These are phyloP conservation scores for Aspergillus conjunctus DNA, from an alignment of 495 filamentous ascomycete genomes.

Conservation along the genomic window DNA sequence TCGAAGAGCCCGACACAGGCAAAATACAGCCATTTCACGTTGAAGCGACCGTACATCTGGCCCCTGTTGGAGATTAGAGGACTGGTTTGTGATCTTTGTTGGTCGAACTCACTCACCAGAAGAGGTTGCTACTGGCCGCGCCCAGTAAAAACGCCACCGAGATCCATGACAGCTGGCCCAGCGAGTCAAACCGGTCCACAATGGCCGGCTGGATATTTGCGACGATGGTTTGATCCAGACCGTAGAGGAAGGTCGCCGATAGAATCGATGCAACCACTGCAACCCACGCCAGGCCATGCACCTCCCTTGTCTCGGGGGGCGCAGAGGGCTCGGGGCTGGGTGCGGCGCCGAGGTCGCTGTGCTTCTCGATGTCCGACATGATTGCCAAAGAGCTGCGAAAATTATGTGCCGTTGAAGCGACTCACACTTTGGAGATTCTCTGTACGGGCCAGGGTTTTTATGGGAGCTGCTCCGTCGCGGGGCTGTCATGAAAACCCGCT, in stretches of 20 bases:
- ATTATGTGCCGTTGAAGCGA: too few species aligned
- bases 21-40: slow-evolving; percentile 37
- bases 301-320: neutral
- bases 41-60: slow-evolving; percentile 24
- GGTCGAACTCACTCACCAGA: neutral
- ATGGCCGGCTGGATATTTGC: slow-evolving; percentile 40
- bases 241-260: slow-evolving; percentile 34
- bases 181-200: slow-evolving; percentile 24
- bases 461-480: too few species aligned
- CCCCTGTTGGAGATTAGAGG: neutral
- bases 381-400: too few species aligned
- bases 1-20: slow-evolving; percentile 32
- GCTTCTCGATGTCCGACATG: neutral
- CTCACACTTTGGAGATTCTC: too few species aligned
- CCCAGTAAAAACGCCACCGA: slow-evolving; percentile 25
- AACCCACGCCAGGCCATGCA: neutral
- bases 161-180: slow-evolving; percentile 28
- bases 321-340: neutral
- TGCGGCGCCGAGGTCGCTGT: neutral
- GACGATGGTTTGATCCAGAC: slow-evolving; percentile 43
- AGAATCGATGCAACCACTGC: slow-evolving; percentile 16
- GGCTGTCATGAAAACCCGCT: too few species aligned
- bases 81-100: neutral
- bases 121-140: neutral
- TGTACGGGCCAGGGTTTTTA: too few species aligned